A percentile compares a stretch with the other conserved stretches of the same genome.
Evolutionary conservation across 495 filamentous ascomycete genomes (phyloP).

Genomic region (Poronia punctata): DNA sequence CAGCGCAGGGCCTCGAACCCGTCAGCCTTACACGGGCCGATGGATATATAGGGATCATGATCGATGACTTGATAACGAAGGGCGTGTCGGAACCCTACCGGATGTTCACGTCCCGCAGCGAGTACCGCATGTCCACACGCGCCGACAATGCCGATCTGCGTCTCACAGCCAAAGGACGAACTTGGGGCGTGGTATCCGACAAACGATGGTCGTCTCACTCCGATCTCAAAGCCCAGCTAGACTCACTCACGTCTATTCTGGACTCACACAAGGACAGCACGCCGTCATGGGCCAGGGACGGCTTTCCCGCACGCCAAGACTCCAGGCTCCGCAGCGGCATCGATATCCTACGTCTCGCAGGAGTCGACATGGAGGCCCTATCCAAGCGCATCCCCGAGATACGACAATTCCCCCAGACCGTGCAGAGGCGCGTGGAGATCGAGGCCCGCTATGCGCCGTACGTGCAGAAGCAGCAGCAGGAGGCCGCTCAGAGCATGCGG

Average conservation of each 20-base stretch:
- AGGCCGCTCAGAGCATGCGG: conserved; percentile 57
- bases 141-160: conserved; percentile 91
- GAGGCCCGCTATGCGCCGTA: conserved; percentile 83
- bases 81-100: conserved; percentile 95
- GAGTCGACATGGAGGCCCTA: conserved; percentile 49
- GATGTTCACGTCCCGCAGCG: conserved; percentile 95
- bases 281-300: conserved; percentile 58
- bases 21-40: conserved; percentile 74
- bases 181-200: conserved; percentile 71
- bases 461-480: conserved; percentile 58
- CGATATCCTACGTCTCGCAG: conserved; percentile 63
- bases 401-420: conserved; percentile 42
- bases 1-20: conserved; percentile 54
- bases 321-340: conserved; percentile 57
- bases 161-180: conserved; percentile 70
- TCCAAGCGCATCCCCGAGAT: conserved; percentile 45
- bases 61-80: conserved; percentile 96
- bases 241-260: conserved; percentile 56
- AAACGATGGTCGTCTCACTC: conserved; percentile 66
- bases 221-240: conserved; percentile 54
- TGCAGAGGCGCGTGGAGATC: conserved; percentile 63
- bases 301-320: conserved; percentile 60
- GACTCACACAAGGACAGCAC: conserved; percentile 45
- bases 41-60: conserved; percentile 97
- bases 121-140: conserved; percentile 86